These are phyloP conservation scores for Metschnikowia chrysomelidarum DNA, from an alignment of 805 yeast species.

Conservation along the genomic window DNA sequence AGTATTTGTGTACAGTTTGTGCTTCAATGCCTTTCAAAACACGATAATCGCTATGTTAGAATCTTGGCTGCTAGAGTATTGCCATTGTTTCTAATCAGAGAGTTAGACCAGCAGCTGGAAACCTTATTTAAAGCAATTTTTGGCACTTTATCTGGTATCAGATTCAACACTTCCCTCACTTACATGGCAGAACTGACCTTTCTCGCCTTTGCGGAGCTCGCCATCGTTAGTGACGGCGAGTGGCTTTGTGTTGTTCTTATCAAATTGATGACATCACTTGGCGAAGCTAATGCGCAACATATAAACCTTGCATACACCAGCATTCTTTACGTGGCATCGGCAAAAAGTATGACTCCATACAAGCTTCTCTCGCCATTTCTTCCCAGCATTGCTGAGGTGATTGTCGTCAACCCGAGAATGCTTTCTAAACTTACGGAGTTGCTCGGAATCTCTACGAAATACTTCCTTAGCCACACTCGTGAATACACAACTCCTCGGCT, in stretches of 20 bases:
- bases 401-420: conserved; percentile 58
- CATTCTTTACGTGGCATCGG: conserved; percentile 54
- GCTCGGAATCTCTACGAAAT: conserved; percentile 57
- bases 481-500: conserved; percentile 76
- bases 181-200: conserved; percentile 59
- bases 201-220: conserved; percentile 62
- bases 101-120: conserved; percentile 36
- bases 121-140: conserved; percentile 46
- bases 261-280: conserved; percentile 63
- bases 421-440: conserved; percentile 61
- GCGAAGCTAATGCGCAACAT: conserved; percentile 62
- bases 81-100: conserved; percentile 49
- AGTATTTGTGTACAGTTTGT: conserved; percentile 41
- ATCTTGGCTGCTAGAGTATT: conserved; percentile 50
- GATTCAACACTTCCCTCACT: conserved; percentile 27
- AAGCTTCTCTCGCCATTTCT: conserved; percentile 76
- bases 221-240: conserved; percentile 62
- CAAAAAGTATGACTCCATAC: conserved; percentile 66
- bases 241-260: conserved; percentile 63
- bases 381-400: conserved; percentile 63
- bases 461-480: conserved; percentile 66
- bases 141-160: conserved; percentile 40
- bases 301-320: conserved; percentile 68
- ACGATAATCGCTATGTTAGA: conserved; percentile 53
- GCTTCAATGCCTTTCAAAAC: conserved; percentile 35